Conservation (phyloP, 371 early-diverging fungal species). For the Mucor saturninus region DNA sequence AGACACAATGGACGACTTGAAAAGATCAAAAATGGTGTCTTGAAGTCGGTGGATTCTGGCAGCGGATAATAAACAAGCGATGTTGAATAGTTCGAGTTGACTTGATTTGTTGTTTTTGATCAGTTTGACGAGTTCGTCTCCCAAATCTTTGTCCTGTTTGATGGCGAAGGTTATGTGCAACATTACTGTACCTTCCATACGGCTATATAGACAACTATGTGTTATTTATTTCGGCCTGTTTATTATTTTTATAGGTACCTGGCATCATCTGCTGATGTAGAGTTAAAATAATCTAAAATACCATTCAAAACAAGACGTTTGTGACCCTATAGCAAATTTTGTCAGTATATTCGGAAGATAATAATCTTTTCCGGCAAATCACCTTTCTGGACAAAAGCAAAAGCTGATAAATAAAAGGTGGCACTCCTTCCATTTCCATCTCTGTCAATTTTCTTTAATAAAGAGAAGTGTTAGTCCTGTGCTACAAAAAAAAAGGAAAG, state of each 20-base stretch:
- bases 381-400: slow-evolving; percentile 66
- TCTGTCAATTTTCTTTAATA: slow-evolving; percentile 23
- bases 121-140: slow-evolving; percentile 60
- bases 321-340: slow-evolving; percentile 14
- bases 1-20: slow-evolving; percentile 51
- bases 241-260: too few relatives aligned
- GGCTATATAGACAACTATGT: neutral
- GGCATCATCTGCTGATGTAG: neutral
- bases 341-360: slow-evolving; percentile 1
- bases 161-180: slow-evolving; percentile 67
- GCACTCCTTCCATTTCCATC: slow-evolving; percentile 60
- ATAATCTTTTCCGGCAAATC: neutral
- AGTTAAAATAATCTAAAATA: slow-evolving; percentile 25
- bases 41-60: slow-evolving; percentile 66
- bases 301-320: slow-evolving; percentile 23
- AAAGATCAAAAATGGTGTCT: slow-evolving; percentile 54
- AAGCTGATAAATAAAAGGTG: slow-evolving; percentile 61
- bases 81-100: slow-evolving; percentile 53
- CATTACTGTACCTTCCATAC: slow-evolving; percentile 65
- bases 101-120: slow-evolving; percentile 51
- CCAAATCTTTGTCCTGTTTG: slow-evolving; percentile 69
- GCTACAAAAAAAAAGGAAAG: too few relatives aligned
- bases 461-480: too few relatives aligned
- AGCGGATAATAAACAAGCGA: slow-evolving; percentile 61
- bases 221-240: too few relatives aligned